Percentiles rank a stretch among this genome's conserved stretches.
Conservation (phyloP, 371 early-diverging fungal genomes). For the Syncephalis fuscata region DNA sequence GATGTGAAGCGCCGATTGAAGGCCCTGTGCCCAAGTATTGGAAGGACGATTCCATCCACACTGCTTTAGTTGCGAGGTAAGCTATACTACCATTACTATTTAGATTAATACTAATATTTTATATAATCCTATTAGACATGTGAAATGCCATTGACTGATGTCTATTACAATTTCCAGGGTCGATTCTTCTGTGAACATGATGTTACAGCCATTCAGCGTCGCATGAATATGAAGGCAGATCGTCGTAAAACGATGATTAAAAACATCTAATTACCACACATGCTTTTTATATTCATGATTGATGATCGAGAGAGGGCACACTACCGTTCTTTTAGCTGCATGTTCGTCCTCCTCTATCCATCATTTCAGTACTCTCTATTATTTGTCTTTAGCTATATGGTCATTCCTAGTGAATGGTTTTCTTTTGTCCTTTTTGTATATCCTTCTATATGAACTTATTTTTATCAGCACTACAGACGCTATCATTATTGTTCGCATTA, state of each 20-base stretch:
- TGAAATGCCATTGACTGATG: slow-evolving; percentile 43
- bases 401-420: no score
- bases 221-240: slow-evolving; percentile 39
- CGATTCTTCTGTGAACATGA: slow-evolving; percentile 64
- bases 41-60: slow-evolving; percentile 44
- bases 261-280: no score
- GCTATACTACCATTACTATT: slow-evolving; percentile 2
- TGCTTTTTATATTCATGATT: no score
- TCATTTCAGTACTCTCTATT: no score
- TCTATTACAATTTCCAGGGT: slow-evolving; percentile 63
- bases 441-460: no score
- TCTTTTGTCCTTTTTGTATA: no score
- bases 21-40: slow-evolving; percentile 70
- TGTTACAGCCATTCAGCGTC: slow-evolving; percentile 42
- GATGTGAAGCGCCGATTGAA: slow-evolving; percentile 64
- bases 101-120: slow-evolving; percentile 19
- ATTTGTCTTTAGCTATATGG: no score
- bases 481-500: no score
- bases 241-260: slow-evolving; percentile 40
- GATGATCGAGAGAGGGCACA: no score
- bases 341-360: no score
- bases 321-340: no score
- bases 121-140: slow-evolving; percentile 36
- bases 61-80: slow-evolving; percentile 28
- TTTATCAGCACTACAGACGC: no score